These are phyloP conservation scores for Xerocomellus amylosporus DNA, from an alignment of 768 basidiomycete genomes.

Conservation along the genomic window DNA sequence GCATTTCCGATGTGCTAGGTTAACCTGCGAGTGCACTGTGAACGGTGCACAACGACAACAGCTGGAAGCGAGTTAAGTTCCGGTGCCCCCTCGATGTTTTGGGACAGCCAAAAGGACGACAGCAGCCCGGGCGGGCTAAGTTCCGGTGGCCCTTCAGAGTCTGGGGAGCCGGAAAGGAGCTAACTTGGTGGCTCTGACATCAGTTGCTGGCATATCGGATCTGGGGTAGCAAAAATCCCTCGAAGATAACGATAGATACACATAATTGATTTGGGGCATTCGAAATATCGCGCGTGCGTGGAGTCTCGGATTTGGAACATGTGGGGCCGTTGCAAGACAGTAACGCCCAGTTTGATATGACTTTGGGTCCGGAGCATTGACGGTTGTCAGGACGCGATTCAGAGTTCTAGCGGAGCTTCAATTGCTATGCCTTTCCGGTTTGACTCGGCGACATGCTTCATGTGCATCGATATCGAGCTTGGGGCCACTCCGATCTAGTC, in stretches of 20 bases:
- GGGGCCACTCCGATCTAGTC: too few relatives aligned
- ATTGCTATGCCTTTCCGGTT: not conserved
- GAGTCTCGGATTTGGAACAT: too few relatives aligned
- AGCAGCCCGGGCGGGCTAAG: too few relatives aligned
- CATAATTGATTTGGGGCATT: too few relatives aligned
- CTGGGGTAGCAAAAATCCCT: not conserved
- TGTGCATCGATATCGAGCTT: too few relatives aligned
- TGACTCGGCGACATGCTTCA: too few relatives aligned
- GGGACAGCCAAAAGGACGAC: not conserved
- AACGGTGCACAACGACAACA: not conserved
- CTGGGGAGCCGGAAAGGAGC: too few relatives aligned
- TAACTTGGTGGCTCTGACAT: too few relatives aligned
- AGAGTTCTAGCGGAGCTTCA: not conserved
- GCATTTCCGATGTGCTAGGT: conserved; percentile 9
- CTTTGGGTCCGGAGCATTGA: conserved; percentile 55
- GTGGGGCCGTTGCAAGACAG: conserved; percentile 38
- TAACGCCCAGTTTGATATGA: conserved; percentile 68
- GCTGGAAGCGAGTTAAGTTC: not conserved
- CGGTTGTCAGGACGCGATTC: conserved; percentile 44
- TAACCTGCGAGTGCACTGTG: not conserved
- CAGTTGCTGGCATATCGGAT: too few relatives aligned
- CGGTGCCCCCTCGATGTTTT: not conserved
- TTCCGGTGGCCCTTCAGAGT: too few relatives aligned
- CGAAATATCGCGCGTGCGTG: too few relatives aligned
- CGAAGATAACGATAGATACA: too few relatives aligned